phyloP scores from a whole-genome alignment of 139 green algal species.

The Diplosphaera chodatii region DNA sequence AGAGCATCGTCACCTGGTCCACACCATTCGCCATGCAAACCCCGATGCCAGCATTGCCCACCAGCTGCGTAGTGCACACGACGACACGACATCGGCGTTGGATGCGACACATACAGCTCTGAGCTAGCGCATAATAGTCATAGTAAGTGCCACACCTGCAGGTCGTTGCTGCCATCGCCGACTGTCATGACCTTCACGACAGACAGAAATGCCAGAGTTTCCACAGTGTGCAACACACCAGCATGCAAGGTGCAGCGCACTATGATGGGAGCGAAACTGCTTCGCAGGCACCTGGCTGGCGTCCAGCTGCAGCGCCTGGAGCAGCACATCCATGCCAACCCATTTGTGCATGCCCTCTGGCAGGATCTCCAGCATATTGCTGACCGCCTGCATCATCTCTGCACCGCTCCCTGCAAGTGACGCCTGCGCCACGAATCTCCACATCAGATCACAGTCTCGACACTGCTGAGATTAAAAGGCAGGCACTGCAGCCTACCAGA shows the following conservation, averaged over 20 bases:
- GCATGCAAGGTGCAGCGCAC: no score
- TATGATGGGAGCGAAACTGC: no score
- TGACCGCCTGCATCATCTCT: constrained; percentile 73
- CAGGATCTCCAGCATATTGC: constrained; percentile 91
- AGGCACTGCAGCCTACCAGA: no score
- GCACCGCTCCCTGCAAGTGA: constrained; percentile 20
- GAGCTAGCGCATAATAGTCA: no score
- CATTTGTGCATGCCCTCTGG: constrained; percentile 86
- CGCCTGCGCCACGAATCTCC: no score
- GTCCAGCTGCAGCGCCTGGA: constrained; percentile 42
- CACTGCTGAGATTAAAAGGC: no score
- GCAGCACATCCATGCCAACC: constrained; percentile 38
- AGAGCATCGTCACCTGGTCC: constrained; percentile 26
- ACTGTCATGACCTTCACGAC: constrained; percentile 74
- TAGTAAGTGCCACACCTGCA: neutral
- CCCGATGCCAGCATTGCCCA: constrained; percentile 67
- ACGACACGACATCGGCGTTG: no score
- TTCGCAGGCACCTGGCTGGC: neutral
- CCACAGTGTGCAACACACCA: no score
- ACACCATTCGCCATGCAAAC: constrained; percentile 96
- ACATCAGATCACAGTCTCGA: no score
- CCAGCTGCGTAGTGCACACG: constrained; percentile 67
- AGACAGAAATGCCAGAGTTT: neutral
- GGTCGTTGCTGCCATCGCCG: constrained; percentile 82
- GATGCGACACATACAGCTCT: no score